Base-by-base conservation (phyloP, 306 rosid genomes). In the Geum urbanum region DNA sequence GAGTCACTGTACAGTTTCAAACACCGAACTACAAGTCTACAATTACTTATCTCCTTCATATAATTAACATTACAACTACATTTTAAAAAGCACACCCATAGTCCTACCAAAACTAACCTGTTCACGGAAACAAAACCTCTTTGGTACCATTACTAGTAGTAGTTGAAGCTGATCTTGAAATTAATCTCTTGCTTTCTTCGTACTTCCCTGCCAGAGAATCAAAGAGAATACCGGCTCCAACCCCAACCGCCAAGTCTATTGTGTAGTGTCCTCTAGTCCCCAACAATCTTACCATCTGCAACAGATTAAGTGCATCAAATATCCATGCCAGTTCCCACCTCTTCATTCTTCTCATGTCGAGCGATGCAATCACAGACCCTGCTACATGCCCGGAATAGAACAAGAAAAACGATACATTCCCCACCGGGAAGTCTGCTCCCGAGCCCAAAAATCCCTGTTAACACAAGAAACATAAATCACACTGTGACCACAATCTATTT, bases 211-310 rank as follows among this genome's bases (percentile, higher is more conserved):
- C 97, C 0, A 92, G 81, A 43, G 82, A 76, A 70, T 90, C 98
- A 70, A 90, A 92, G 6, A 92, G 86, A 75, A 88, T 63, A 4
- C 98, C 98, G 66, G 98, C 98, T 22, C 98, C 98, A 5, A 90
- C 79, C 0, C 98, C 98, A 3, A 76, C 98, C 0, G 91, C 96
- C 75, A 90, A 83, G 73, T 92, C 97, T 22, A 92, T 92, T 0
- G 96, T 92, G 63, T 90, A 92, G 56, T 94, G 98, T 32, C 98
- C 98, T 82, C 98, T 82, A 0, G 97, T 84, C 7, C 94, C 96
- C 14, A 94, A 72, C 77, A 92, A 73, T 72, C 98, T 86, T 70
- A 88, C 80, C 1, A 84, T 69, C 44, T 90, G 97, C 10, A 92
- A 85, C 64, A 83, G 62, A 75, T 92, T 94, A 15, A 94, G 80